Evolutionary conservation across 352 stramenopile genomes (phyloP).

Genomic region (Globisporangium uncinulatum): DNA sequence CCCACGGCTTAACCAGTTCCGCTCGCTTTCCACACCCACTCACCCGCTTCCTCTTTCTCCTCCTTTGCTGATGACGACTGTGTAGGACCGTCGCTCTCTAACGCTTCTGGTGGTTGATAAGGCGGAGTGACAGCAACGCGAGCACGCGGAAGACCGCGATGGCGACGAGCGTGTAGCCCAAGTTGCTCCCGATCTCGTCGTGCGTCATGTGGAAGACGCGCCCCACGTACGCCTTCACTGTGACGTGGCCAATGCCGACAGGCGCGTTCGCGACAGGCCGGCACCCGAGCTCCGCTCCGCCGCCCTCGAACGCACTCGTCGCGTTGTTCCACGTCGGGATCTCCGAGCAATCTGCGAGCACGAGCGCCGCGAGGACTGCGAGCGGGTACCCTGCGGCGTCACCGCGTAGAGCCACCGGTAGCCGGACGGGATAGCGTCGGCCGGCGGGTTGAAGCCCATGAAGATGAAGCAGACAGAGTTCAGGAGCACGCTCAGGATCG

Average conservation of each 20-base stretch:
- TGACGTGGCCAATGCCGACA: slow-evolving; percentile 11
- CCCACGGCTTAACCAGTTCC: background rate
- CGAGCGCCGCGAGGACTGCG: slow-evolving; percentile 26
- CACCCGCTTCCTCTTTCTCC: background rate
- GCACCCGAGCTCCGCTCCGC: slow-evolving; percentile 13
- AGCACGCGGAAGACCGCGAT: slow-evolving; percentile 38
- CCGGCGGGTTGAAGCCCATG: slow-evolving; percentile 39
- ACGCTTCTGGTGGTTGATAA: slow-evolving; percentile 23
- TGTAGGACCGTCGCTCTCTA: background rate
- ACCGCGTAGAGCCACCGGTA: slow-evolving; percentile 44
- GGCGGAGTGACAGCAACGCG: slow-evolving; percentile 30
- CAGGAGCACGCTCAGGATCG: background rate
- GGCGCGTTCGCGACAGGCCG: background rate
- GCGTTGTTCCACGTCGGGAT: slow-evolving; percentile 13
- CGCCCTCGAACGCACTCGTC: too few relatives aligned
- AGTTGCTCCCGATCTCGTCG: slow-evolving; percentile 11
- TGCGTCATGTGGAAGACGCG: slow-evolving; percentile 28
- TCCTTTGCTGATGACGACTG: too few relatives aligned
- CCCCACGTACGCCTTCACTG: slow-evolving; percentile 29
- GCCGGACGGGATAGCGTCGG: slow-evolving; percentile 20
- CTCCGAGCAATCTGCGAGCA: slow-evolving; percentile 36
- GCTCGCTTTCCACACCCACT: background rate
- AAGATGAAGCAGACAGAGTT: slow-evolving; percentile 14
- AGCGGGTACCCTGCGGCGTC: slow-evolving; percentile 29
- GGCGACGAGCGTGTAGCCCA: slow-evolving; percentile 23